Evolutionary conservation across 352 stramenopile species (phyloP), one percentile per base, ranked within the genome.

Genomic region (Blastocystis sp.): DNA sequence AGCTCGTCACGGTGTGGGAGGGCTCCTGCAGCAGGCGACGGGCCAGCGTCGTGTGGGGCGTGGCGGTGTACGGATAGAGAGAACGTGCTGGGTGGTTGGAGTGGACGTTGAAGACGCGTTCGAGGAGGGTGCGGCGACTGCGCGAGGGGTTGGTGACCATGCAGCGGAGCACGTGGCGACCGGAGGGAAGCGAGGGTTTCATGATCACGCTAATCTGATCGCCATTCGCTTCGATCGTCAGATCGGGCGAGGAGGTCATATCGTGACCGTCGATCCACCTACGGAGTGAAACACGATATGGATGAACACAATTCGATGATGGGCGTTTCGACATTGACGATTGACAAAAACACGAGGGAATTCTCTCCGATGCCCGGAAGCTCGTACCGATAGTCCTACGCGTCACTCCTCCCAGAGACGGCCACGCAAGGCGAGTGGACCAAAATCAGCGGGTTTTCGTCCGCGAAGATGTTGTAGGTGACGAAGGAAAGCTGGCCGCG

Each of bases 351-450:
- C 42, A 84, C 61, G 38, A 84, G 54, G 3, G 45, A 24, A 60
- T 69, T 66, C 24, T 69, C 66, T 21, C 34, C 74, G 45, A 52
- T 68, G 28, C 38, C n/a, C 11, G 38, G 24, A n/a, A 40, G 24
- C 40, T 84, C 45, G 48, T 69, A 84, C 7, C 74, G 74, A 17
- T 68, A n/a, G 48, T 84, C 74, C 71, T 81, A 81, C 11, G 43
- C 38, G 34, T 64, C 11, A 60, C 11, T 7, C 4, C 10, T 19
- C 2, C 21, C 6, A 28, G 21, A 2, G 0, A 21, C 38, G 14
- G 10, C n/a, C n/a, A 81, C 71, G 40, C 38, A 34, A 52, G 74
- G 74, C 4, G 74, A 66, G 48, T 84, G 74, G 9, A 84, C 21
- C 1, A 84, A n/a, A 24, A 84, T 34, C 9, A 84, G n/a, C 40